Evolutionary conservation across 2,329 filamentous ascomycete genomes (phyloP).

Genomic region (Neofusicoccum laricinum): DNA sequence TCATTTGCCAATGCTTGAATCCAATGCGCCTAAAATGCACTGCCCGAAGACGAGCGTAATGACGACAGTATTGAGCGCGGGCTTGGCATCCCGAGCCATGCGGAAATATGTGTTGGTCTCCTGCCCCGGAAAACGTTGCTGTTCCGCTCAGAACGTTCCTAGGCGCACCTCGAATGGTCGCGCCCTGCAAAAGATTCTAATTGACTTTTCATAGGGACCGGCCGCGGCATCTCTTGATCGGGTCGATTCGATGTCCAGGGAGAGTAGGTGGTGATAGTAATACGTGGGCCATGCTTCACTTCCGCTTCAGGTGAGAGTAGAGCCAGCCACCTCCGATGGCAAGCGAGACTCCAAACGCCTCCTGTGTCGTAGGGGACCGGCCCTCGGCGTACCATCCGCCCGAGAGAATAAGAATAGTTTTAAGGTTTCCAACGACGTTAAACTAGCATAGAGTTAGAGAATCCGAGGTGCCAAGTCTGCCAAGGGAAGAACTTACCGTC

Average conservation of each 20-base stretch:
- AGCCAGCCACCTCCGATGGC: constrained; percentile 46
- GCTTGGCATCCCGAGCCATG: too few relatives aligned
- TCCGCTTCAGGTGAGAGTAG: constrained; percentile 39
- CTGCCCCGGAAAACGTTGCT: not conserved
- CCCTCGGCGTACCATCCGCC: constrained; percentile 48
- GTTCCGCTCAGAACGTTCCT: too few relatives aligned
- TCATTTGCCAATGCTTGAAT: constrained; percentile 2
- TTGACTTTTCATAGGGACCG: not conserved
- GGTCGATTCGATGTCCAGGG: not conserved
- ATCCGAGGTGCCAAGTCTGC: not conserved
- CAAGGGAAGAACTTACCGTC: constrained; percentile 21
- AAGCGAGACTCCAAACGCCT: constrained; percentile 43
- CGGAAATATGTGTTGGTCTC: too few relatives aligned
- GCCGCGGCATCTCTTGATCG: too few relatives aligned
- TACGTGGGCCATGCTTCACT: not conserved
- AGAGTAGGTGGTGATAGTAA: not conserved
- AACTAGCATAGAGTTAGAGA: constrained; percentile 22
- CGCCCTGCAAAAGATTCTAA: not conserved
- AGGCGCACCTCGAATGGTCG: too few relatives aligned
- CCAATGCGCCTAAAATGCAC: constrained; percentile 5
- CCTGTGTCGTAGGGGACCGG: constrained; percentile 37
- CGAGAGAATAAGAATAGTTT: constrained; percentile 46
- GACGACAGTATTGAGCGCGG: too few relatives aligned
- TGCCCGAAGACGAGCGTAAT: not conserved
- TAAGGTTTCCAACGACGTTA: constrained; percentile 43